These are phyloP conservation scores for Paramyrothecium roridum DNA, from an alignment of 2,329 filamentous ascomycete species.

Conservation along the genomic window DNA sequence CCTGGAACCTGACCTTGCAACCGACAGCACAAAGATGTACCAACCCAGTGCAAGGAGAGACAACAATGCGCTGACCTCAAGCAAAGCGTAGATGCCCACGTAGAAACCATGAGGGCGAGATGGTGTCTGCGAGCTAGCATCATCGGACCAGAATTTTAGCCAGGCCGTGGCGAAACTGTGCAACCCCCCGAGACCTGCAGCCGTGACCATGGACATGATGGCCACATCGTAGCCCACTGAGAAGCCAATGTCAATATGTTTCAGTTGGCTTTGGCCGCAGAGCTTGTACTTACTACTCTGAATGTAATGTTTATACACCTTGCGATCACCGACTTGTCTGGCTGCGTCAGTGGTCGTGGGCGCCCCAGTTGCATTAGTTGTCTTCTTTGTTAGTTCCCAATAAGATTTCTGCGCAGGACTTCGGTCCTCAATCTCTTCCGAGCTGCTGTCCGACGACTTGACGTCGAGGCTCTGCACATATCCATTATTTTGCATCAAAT, in stretches of 20 bases:
- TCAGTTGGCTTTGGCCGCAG: not conserved
- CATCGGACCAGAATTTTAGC: constrained; percentile 37
- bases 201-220: constrained; percentile 14
- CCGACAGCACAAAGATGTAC: not conserved
- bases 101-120: constrained; percentile 19
- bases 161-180: constrained; percentile 30
- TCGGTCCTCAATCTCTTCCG: no score
- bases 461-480: constrained; percentile 36
- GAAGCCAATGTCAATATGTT: not conserved
- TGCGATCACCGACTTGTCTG: constrained; percentile 25
- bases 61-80: constrained; percentile 6
- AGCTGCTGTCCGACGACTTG: constrained; percentile 7
- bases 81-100: constrained; percentile 25
- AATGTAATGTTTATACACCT: constrained; percentile 32
- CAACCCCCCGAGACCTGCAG: constrained; percentile 19
- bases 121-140: constrained; percentile 11
- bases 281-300: constrained; percentile 5
- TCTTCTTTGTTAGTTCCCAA: not conserved
- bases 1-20: not conserved
- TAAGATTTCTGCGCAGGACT: not conserved
- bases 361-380: not conserved
- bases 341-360: constrained; percentile 11
- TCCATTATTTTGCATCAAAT: constrained; percentile 25
- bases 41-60: not conserved
- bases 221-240: constrained; percentile 13